phyloP scores from a whole-genome alignment of 2,329 filamentous ascomycete species.

The Ophiostoma ulmi region DNA sequence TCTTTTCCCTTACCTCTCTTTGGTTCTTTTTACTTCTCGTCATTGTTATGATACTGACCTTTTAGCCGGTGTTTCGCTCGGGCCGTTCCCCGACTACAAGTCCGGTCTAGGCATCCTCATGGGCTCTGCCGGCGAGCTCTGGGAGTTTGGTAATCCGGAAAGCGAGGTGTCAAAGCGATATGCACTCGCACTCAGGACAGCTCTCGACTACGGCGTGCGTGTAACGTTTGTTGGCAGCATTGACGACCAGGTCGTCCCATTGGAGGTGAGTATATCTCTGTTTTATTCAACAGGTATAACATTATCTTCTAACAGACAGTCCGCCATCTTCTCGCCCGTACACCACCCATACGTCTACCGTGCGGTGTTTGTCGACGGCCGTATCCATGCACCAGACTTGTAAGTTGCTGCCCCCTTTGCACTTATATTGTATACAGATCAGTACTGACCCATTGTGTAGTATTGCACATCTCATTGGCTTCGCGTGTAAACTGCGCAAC shows the following conservation, averaged over 20 bases:
- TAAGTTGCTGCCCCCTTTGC: constrained; percentile 34
- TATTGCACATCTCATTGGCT: constrained; percentile 85
- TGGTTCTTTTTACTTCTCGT: neutral
- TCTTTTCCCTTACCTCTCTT: constrained; percentile 9
- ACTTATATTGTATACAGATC: neutral
- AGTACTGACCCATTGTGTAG: constrained; percentile 32
- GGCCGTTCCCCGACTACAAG: constrained; percentile 88
- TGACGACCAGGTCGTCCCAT: constrained; percentile 89
- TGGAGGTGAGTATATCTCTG: constrained; percentile 60
- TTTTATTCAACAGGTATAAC: neutral
- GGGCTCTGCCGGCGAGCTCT: constrained; percentile 86
- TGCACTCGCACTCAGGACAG: constrained; percentile 65
- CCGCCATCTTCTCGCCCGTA: constrained; percentile 78
- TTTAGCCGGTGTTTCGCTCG: constrained; percentile 80
- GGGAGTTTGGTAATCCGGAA: constrained; percentile 80
- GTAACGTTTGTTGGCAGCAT: constrained; percentile 90
- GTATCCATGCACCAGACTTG: constrained; percentile 89
- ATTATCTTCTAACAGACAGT: constrained; percentile 40
- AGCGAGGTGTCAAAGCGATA: constrained; percentile 81
- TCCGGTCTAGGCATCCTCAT: constrained; percentile 80
- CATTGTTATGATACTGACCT: constrained; percentile 21
- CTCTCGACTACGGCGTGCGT: constrained; percentile 71
- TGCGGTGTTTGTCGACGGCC: constrained; percentile 91
- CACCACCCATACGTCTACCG: constrained; percentile 91
- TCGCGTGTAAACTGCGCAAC: constrained; percentile 89